A percentile compares a stretch with the other conserved stretches of the same genome.
phyloP scores from a whole-genome alignment of 2,329 filamentous ascomycete genomes.

The Aspergillus persii region DNA sequence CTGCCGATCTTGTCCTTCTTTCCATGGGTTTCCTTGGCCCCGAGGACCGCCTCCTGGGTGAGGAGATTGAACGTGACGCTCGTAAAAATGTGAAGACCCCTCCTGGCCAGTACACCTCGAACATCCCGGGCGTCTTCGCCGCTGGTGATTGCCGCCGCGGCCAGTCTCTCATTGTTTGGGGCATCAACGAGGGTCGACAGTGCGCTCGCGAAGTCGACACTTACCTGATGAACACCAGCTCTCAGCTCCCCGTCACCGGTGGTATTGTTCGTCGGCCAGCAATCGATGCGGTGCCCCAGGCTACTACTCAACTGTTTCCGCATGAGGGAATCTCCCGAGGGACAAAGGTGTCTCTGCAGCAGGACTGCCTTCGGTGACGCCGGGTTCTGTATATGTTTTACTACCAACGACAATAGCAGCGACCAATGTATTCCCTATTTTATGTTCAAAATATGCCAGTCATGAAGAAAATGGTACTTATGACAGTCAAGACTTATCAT shows the following conservation, averaged over 20 bases:
- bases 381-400: constrained; percentile 9
- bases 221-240: constrained; percentile 73
- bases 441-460: constrained; percentile 6
- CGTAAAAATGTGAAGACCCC: constrained; percentile 97
- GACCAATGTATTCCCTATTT: constrained; percentile 13
- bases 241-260: constrained; percentile 81
- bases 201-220: constrained; percentile 88
- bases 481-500: constrained; percentile 3
- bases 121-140: constrained; percentile 83
- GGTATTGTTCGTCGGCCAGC: constrained; percentile 83
- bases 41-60: constrained; percentile 81
- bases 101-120: constrained; percentile 82
- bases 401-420: constrained; percentile 12
- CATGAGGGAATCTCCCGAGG: constrained; percentile 19
- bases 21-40: constrained; percentile 98
- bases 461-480: constrained; percentile 3
- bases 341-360: neutral
- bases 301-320: constrained; percentile 28
- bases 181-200: constrained; percentile 95
- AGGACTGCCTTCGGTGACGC: constrained; percentile 12
- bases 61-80: constrained; percentile 85
- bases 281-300: constrained; percentile 42
- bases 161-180: constrained; percentile 95
- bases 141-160: constrained; percentile 93
- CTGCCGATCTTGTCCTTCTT: constrained; percentile 86